Evolutionary conservation across 192 early-diverging fungal genomes (phyloP).

Genomic region (Radiomyces spectabilis): DNA sequence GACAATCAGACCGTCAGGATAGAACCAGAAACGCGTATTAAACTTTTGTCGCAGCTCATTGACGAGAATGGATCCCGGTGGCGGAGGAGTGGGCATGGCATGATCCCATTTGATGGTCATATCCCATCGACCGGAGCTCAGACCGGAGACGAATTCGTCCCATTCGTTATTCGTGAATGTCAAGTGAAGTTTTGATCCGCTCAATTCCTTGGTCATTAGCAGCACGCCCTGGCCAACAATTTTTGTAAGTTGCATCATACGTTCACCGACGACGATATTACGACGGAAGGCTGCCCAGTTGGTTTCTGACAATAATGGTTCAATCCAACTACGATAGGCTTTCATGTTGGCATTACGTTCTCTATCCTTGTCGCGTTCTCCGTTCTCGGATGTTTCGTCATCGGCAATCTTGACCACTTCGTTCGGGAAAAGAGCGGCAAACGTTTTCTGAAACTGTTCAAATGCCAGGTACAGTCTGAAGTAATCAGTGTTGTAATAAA

Average conservation of each 20-base stretch:
- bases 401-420: conserved; percentile 10
- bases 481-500: conserved; percentile 33
- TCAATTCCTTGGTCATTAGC: conserved; percentile 41
- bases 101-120: conserved; percentile 11
- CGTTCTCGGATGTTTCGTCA: not conserved
- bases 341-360: conserved; percentile 32
- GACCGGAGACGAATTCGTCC: conserved; percentile 29
- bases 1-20: conserved; percentile 7
- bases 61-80: conserved; percentile 17
- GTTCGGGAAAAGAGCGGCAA: conserved; percentile 20
- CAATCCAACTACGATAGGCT: conserved; percentile 27
- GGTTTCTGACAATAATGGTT: conserved; percentile 24
- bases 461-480: conserved; percentile 32
- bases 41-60: conserved; percentile 17
- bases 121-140: conserved; percentile 17
- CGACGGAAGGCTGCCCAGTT: conserved; percentile 35
- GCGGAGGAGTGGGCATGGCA: no score
- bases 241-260: conserved; percentile 29
- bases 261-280: conserved; percentile 32
- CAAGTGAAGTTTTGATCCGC: conserved; percentile 34
- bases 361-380: conserved; percentile 21
- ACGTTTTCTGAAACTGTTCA: conserved; percentile 25
- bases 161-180: conserved; percentile 37
- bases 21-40: conserved; percentile 15
- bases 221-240: conserved; percentile 32